These are phyloP conservation scores for Aspergillus floridensis DNA, from an alignment of 2,329 filamentous ascomycete genomes.

Conservation along the genomic window DNA sequence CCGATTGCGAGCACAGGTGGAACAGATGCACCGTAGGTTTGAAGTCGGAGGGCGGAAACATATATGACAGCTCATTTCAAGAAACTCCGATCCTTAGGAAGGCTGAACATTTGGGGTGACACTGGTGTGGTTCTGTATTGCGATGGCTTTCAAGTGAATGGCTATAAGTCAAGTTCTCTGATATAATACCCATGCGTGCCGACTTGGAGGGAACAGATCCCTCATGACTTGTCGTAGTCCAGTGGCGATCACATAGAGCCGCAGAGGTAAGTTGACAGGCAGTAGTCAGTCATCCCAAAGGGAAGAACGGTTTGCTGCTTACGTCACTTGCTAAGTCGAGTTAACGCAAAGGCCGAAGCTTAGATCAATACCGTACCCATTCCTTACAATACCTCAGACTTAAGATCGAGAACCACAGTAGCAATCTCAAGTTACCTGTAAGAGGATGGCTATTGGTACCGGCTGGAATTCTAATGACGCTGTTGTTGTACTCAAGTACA, in stretches of 20 bases:
- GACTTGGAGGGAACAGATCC: neutral
- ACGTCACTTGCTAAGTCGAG: too few relatives aligned
- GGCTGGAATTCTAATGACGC: too few relatives aligned
- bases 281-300: too few relatives aligned
- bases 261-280: neutral
- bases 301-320: too few relatives aligned
- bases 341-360: too few relatives aligned
- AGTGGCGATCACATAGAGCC: neutral
- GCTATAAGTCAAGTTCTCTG: neutral
- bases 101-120: neutral
- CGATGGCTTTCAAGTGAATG: neutral
- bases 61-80: slow-evolving; percentile 66
- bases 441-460: too few relatives aligned
- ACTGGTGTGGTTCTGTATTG: neutral
- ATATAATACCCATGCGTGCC: neutral
- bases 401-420: too few relatives aligned
- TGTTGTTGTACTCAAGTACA: too few relatives aligned
- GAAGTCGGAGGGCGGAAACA: slow-evolving; percentile 56
- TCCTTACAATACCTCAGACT: too few relatives aligned
- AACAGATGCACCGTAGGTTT: slow-evolving; percentile 65
- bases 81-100: slow-evolving; percentile 3
- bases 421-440: too few relatives aligned
- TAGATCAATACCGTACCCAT: too few relatives aligned
- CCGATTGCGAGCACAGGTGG: slow-evolving; percentile 66
- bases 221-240: neutral